Evolutionary conservation across 2,329 filamentous ascomycete species (phyloP), one percentile per base, ranked within the genome.

Genomic region (Aureobasidium sp.): DNA sequence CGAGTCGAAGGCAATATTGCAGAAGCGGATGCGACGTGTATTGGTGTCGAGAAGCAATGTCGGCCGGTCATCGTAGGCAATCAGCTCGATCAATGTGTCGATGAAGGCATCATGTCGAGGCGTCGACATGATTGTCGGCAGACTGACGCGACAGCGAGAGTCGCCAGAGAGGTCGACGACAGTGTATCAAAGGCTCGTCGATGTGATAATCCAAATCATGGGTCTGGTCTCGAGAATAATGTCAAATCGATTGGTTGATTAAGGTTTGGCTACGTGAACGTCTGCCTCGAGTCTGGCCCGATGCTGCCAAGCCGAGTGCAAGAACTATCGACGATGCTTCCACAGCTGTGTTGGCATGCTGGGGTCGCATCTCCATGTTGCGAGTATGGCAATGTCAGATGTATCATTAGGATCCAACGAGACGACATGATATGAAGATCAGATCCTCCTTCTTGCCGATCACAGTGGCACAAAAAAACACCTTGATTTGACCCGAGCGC

Each of bases 1-100:
- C 24, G 36, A 50, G 9, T 62, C 60, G 7, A 62, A 32, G 20
- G 60, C 60, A 5, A 41, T 32, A 37, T 62, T 62, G 43, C 60
- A 34, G 20, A 48, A 50, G 43, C 46, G 26, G 24, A 62, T 48
- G 26, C 51, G 51, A 17, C 37, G 29, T 1, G 51, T 27, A 9
- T 3, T 12, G 15, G 34, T 44, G 24, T 62, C 41, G 29, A 62
- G 44, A 5, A 62, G 37, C n/a, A 62, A 32, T 8, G 60, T 62
- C 17, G 60, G 60, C 1, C 60, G 60, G 37, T 56, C 50, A 27
- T 62, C 60, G 60, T 62, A 36, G 10, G n/a, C 5, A 17, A 50
- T 32, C 34, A 62, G 43, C 32, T 62, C 60, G 41, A 62, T 44
- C 24, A 62, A 29, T 3, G 44, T 32, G 34, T 62, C 52, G 24